These are phyloP conservation scores for Pseudocercospora macadamiae DNA, from an alignment of 2,329 filamentous ascomycete species.

Conservation along the genomic window DNA sequence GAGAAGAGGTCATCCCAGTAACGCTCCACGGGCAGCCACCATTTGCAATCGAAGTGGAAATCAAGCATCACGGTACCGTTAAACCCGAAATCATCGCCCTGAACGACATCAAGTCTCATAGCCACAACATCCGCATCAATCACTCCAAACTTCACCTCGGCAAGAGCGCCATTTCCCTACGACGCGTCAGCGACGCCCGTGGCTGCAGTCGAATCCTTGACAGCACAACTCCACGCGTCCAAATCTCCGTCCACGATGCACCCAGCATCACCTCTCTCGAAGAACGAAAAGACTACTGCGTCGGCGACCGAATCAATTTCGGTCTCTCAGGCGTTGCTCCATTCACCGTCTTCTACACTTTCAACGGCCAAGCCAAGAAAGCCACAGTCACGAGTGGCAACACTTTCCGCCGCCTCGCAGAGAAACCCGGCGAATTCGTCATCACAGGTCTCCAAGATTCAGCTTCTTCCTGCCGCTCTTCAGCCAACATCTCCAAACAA, in stretches of 20 bases:
- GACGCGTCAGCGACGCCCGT: constrained; percentile 82
- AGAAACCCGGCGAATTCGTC: constrained; percentile 83
- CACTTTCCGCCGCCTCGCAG: constrained; percentile 89
- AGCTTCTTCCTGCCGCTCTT: constrained; percentile 82
- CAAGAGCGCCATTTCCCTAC: constrained; percentile 85
- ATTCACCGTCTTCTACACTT: constrained; percentile 91
- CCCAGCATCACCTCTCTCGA: constrained; percentile 89
- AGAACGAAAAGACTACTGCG: constrained; percentile 84
- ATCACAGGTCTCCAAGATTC: constrained; percentile 87
- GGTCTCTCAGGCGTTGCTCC: constrained; percentile 87
- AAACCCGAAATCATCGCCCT: constrained; percentile 81
- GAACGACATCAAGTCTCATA: constrained; percentile 73
- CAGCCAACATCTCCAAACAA: constrained; percentile 74
- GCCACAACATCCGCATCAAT: constrained; percentile 81
- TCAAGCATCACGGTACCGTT: constrained; percentile 84
- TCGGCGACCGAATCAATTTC: constrained; percentile 92
- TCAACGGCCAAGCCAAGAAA: constrained; percentile 76
- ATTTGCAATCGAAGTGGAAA: constrained; percentile 87
- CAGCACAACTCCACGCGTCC: constrained; percentile 68
- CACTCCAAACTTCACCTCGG: constrained; percentile 82
- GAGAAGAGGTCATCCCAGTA: constrained; percentile 85
- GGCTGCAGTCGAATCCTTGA: constrained; percentile 83
- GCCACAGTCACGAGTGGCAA: constrained; percentile 73
- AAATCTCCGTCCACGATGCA: constrained; percentile 90
- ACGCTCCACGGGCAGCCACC: constrained; percentile 80